phyloP scores from a whole-genome alignment of 1,284 basidiomycete genomes.

The Testicularia cyperi region DNA sequence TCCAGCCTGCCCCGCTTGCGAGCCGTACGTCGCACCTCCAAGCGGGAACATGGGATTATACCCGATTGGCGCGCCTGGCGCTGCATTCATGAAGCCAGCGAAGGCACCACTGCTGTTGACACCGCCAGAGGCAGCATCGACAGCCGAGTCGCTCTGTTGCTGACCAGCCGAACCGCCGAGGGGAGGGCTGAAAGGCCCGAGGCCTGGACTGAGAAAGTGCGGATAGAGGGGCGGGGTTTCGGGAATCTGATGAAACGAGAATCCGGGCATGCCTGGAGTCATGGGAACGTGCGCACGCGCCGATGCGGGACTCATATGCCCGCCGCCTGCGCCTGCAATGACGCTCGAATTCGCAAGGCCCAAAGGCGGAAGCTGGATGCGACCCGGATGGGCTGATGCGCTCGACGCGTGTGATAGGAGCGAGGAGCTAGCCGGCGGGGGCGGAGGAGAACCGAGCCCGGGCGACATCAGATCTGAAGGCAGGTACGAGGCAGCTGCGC shows the following conservation, averaged over 20 bases:
- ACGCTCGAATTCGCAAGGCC: conserved; percentile 21
- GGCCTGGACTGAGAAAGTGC: conserved; percentile 60
- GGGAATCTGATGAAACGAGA: conserved; percentile 60
- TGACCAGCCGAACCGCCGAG: conserved; percentile 13
- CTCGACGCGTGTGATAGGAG: too few species aligned
- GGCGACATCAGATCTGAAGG: conserved; percentile 42
- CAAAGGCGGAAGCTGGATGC: conserved; percentile 46
- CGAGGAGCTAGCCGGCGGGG: conserved; percentile 1
- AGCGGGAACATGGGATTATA: conserved; percentile 43
- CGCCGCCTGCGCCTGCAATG: background rate
- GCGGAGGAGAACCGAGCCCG: conserved; percentile 24
- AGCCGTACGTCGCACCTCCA: too few species aligned
- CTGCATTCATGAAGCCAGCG: conserved; percentile 24
- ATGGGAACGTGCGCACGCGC: conserved; percentile 51
- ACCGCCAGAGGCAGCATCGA: background rate
- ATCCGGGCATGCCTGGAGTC: conserved; percentile 62
- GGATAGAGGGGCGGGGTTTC: conserved; percentile 61
- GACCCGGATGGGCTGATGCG: conserved; percentile 48
- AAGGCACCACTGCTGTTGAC: background rate
- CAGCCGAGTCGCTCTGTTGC: conserved; percentile 1
- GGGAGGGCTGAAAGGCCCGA: conserved; percentile 51
- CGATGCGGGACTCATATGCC: conserved; percentile 23
- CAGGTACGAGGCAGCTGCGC: conserved; percentile 25
- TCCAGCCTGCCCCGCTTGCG: too few species aligned
- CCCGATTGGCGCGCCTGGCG: conserved; percentile 31